Base-by-base conservation (phyloP, 768 basidiomycete species). In the Naganishia onofrii region DNA sequence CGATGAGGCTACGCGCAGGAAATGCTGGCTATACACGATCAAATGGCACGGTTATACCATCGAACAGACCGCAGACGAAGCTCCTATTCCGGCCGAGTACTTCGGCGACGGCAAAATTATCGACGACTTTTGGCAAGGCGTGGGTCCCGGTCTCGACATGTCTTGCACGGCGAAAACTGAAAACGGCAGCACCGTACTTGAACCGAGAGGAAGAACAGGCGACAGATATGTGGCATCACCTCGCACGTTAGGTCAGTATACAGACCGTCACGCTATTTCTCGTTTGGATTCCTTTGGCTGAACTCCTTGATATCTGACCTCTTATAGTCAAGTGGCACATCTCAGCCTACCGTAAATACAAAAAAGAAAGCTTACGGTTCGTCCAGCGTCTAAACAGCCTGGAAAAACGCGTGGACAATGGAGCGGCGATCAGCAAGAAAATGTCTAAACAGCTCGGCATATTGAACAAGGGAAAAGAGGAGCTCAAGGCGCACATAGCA, bases 11-110 rank as follows among this genome's bases (percentile, higher is more conserved):
- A 44, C 60, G 21, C 26, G 26, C 21, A 42, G 34, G n/a, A 23
- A 63, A 44, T 42, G 17, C 38, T 63, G 60, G 60, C 15, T 44
- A 26, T 63, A 63, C 32, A 63, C 60, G 42, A 63, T 63, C 60
- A 63, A 63, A 44, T 63, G 60, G 60, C 60, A 63, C 42, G 60
- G 60, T 21, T 63, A 44, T 19, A 63, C 60, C 60, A 63, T 63
- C 38, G 60, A 17, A 0, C 60, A 63, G 28, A 63, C 60, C 7
- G 38, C 38, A 44, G 34, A 63, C 60, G 60, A 63, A 44, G 60
- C 36, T 15, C 60, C 60, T 10, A 63, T 63, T 29, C 60, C 60
- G 2, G 60, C 60, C 2, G 26, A 42, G 9, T 42, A 44, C 21
- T 63, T 63, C 23, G 60, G 60, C 26, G 60, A 63, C 38, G 60